Evolutionary conservation across 2,329 filamentous ascomycete genomes (phyloP).

Genomic region (Aspergillus pseudoterreus): DNA sequence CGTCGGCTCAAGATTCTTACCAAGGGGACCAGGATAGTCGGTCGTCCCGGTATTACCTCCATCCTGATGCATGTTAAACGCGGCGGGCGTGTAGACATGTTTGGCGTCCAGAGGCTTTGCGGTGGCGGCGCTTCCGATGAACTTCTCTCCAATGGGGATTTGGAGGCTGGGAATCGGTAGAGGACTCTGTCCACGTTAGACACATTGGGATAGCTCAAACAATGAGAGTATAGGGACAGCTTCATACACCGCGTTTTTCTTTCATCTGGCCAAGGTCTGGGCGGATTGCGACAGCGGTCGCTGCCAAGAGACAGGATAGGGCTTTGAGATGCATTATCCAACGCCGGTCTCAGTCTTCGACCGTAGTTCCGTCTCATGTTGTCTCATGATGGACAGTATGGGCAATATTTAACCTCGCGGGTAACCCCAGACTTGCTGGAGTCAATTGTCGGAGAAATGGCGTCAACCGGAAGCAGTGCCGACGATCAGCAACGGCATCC

Average conservation of each 20-base stretch:
- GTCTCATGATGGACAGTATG: background rate
- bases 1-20: background rate
- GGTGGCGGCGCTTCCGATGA: background rate
- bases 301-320: background rate
- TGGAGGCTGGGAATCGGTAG: background rate
- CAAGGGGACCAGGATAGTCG: background rate
- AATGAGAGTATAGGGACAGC: too few relatives aligned
- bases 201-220: background rate
- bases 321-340: background rate
- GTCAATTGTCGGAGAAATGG: too few relatives aligned
- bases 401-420: background rate
- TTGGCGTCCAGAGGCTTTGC: slow-evolving; percentile 1
- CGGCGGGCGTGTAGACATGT: background rate
- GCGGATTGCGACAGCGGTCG: background rate
- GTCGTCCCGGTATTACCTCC: slow-evolving; percentile 1
- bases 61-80: slow-evolving; percentile 4
- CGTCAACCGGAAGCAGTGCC: background rate
- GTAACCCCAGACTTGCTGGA: too few relatives aligned
- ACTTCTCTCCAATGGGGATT: background rate
- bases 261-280: background rate
- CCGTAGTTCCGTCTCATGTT: background rate
- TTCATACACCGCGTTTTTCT: background rate
- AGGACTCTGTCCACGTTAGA: background rate
- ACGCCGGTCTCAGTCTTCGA: background rate
- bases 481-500: background rate